Percentiles rank a stretch among this genome's conserved stretches.
phyloP scores from a whole-genome alignment of 1,284 basidiomycete genomes.

The Hemileccinum hortonii region DNA sequence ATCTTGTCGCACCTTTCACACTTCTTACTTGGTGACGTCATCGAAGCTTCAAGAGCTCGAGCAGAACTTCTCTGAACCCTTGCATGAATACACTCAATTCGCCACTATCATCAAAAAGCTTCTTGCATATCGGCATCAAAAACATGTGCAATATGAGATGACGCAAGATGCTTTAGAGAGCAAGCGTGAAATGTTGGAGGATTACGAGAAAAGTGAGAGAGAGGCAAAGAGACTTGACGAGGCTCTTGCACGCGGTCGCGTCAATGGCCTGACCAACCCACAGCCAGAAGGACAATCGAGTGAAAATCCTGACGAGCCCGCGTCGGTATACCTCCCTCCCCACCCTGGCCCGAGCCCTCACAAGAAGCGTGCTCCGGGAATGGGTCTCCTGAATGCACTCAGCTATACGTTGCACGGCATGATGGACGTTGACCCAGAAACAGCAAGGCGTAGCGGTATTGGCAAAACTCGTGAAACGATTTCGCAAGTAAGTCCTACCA shows the following conservation, averaged over 20 bases:
- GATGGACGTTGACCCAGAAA: conserved; percentile 99
- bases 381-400: conserved; percentile 88
- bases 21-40: conserved; percentile 15
- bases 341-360: conserved; percentile 73
- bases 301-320: conserved; percentile 35
- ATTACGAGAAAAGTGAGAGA: conserved; percentile 88
- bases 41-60: conserved; percentile 86
- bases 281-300: conserved; percentile 36
- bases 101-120: conserved; percentile 92
- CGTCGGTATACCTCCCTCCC: conserved; percentile 59
- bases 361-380: conserved; percentile 65
- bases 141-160: conserved; percentile 97
- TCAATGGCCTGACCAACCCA: conserved; percentile 26
- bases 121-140: conserved; percentile 93
- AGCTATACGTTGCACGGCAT: conserved; percentile 95
- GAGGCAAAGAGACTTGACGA: conserved; percentile 89
- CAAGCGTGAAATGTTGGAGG: conserved; percentile 85
- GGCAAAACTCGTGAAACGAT: conserved; percentile 94
- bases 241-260: conserved; percentile 68
- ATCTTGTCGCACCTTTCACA: conserved; percentile 9
- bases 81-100: conserved; percentile 96
- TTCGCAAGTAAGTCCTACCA: conserved; percentile 65
- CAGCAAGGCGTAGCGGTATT: conserved; percentile 88
- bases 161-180: conserved; percentile 88
- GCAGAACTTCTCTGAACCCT: conserved; percentile 90